Base-by-base conservation (phyloP, 78 protist genomes). In the Cavenderia fasciculata region DNA sequence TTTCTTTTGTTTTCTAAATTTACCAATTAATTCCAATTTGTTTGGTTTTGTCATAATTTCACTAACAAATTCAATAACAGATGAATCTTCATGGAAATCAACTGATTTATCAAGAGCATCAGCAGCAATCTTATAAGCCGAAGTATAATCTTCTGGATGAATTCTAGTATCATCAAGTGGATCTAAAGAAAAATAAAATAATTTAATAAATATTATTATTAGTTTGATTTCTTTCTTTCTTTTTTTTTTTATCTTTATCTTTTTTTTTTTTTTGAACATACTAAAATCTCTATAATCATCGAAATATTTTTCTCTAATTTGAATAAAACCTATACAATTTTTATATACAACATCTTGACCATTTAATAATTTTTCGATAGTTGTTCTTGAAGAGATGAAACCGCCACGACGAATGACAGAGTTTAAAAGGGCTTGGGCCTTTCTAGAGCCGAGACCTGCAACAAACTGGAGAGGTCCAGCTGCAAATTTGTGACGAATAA, bases 321-420 rank as follows among this genome's bases (percentile, higher is more conserved):
- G 78, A 57, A 87, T 68, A 52, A 87, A 87, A 40, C 86, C 93
- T 38, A 61, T 56, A 52, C 93, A 87, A 74, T 87, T 87, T 21
- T 36, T 87, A 54, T 74, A 87, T 46, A 87, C 86, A 29, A 75
- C 25, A 21, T 82, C 78, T 40, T 72, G 78, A 2, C 25, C 10
- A 19, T n/a, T 43, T 11, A 87, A 29, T 2, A 87, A 29, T 27
- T 74, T 74, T 2, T 36, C 85, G 23, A 87, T 57, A 18, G 57
- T 40, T 33, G 31, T 34, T 25, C 93, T 29, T 8, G 71, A 51
- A 4, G 59, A 59, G 0, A 71, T 29, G n/a, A 36, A 59, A 36
- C 74, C 86, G 29, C 93, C 93, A 21, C 61, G 47, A 47, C 86
- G 44, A 43, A 56, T 23, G 5, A 87, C 38, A 12, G 54, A 12